Conservation (phyloP, 495 filamentous ascomycete species). For the Podospora didyma region DNA sequence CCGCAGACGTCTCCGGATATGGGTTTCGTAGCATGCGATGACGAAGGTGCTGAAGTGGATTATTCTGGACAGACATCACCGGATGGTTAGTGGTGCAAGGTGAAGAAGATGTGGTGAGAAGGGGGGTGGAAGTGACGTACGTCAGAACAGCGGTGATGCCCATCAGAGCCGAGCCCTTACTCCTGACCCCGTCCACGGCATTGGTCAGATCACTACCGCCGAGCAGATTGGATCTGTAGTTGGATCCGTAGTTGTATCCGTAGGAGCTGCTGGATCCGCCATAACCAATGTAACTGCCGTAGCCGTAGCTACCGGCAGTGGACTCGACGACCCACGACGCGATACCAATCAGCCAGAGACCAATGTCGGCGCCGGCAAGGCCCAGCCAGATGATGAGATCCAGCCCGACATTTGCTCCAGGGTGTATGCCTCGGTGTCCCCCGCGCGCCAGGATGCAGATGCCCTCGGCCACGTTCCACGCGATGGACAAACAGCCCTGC, state of each 20-base stretch:
- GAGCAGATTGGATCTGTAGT: no score
- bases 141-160: neutral
- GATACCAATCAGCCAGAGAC: neutral
- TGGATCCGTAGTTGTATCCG: no score
- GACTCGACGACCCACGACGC: neutral
- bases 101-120: no score
- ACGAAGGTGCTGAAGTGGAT: constrained; percentile 5
- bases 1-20: neutral
- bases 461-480: constrained; percentile 10
- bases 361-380: neutral
- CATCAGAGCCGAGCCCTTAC: neutral
- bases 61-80: neutral
- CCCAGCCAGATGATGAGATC: constrained; percentile 17
- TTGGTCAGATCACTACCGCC: neutral
- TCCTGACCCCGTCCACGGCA: neutral
- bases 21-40: constrained; percentile 6
- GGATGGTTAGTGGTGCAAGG: no score
- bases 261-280: no score
- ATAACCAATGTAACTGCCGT: neutral
- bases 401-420: constrained; percentile 13
- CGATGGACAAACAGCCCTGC: neutral
- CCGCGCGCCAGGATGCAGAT: constrained; percentile 11
- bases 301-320: neutral
- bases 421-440: constrained; percentile 15
- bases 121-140: neutral